Evolutionary conservation across 352 stramenopile species (phyloP), one percentile per base, ranked within the genome.

Genomic region (Pythium sp.): DNA sequence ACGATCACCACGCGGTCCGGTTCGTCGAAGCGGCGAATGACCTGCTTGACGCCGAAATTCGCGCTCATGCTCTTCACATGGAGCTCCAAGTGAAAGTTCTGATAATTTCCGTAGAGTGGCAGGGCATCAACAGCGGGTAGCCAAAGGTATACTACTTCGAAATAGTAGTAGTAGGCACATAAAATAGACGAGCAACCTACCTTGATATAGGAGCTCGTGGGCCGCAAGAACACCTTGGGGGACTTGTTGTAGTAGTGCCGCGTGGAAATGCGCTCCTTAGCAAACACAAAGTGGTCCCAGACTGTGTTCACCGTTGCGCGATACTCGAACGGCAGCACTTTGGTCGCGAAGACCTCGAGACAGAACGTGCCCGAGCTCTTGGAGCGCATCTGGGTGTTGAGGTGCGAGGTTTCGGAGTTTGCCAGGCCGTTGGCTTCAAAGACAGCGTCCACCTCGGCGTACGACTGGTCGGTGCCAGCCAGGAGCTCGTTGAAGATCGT

Each of bases 1-100:
- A 86, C 22, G 49, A 90, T 74, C 30, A 89, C 64, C n/a, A 85
- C 67, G 26, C 79, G 79, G 0, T 84, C 70, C 5, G 55, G 58
- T n/a, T 78, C 71, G 9, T 68, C 72, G 41, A 75, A 74, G 62
- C 73, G 73, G n/a, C 75, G 67, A 5, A 76, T 34, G 0, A 84
- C 68, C 28, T 77, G 69, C 51, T 84, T 81, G 26, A 72, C 71
- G 26, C 73, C 72, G 34, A 84, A 85, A 62, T 79, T 71, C 26
- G 75, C 68, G 18, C 59, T 76, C 22, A 59, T 71, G 49, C 65
- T 28, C 1, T 76, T 73, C 24, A 68, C 77, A 32, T 84, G 64
- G 49, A 82, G 66, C 55, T 84, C 78, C 30, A 74, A 58, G 22
- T 73, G 72, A 65, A 80, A 82, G 53, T 59, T 61, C 46, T 68